Base-by-base conservation (phyloP, 2,329 filamentous ascomycete genomes). In the Knufia petricola region DNA sequence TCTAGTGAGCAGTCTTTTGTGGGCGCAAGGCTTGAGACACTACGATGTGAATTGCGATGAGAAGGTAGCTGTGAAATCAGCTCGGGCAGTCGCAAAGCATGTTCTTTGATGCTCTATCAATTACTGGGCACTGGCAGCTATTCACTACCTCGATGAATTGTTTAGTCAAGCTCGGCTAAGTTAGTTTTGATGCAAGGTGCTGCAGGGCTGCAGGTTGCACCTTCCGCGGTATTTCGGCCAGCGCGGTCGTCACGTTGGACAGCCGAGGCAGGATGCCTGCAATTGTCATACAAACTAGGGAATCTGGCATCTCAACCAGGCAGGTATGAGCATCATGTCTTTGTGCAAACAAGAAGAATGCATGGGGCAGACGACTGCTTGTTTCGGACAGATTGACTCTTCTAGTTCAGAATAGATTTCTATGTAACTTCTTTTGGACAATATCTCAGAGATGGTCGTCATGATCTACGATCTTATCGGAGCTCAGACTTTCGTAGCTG, bases 1-100 rank as follows among this genome's bases (percentile, higher is more conserved):
- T 47, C 44, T 47, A 47, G 17, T 19, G 19, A 4, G 6, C 38
- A 30, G 20, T 19, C 30, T 9, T 47, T 32, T 8, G 42, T 23
- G 31, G n/a, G 42, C 23, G 24, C 13, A 30, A 36, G 34, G 21
- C 13, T 15, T 30, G 26, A 32, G 15, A 24, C 15, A 15, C 21
- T 21, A 9, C 21, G 30, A 4, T 32, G 41, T 31, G 41, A 10
- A 36, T 37, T n/a, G 30, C 32, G 43, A 20, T 37, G 28, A 24
- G 28, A 32, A 13, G 15, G 8, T 13, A 15, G 10, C 12, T 13
- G n/a, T 31, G 9, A 32, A 21, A 20, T 32, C 32, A 44, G 24
- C 7, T 36, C 15, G 13, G 7, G 32, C 32, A 36, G 32, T 17
- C 7, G 6, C 4, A 17, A 36, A 36, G 32, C 32, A 36, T n/a